phyloP scores from a whole-genome alignment of 2,329 filamentous ascomycete genomes.

The Venturia asperata region DNA sequence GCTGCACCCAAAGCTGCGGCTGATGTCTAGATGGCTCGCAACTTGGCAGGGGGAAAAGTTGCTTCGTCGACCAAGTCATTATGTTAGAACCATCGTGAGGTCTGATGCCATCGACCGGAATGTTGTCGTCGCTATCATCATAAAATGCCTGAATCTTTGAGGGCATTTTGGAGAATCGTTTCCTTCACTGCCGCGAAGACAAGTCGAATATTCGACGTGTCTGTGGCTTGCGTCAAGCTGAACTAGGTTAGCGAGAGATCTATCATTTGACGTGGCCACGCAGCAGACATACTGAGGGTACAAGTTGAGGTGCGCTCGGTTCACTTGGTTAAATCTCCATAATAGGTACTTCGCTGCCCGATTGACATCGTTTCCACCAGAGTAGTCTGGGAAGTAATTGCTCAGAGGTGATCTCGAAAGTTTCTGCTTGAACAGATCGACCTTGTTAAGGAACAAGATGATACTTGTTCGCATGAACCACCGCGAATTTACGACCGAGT shows the following conservation, averaged over 20 bases:
- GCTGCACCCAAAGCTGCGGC: neutral
- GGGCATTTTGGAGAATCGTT: conserved; percentile 94
- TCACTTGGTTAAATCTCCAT: conserved; percentile 98
- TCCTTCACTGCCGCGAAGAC: conserved; percentile 98
- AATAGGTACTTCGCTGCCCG: conserved; percentile 95
- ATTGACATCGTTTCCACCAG: conserved; percentile 94
- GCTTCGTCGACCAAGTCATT: neutral
- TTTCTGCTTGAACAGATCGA: conserved; percentile 96
- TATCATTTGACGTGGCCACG: conserved; percentile 87
- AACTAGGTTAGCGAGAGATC: conserved; percentile 2
- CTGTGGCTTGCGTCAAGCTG: conserved; percentile 95
- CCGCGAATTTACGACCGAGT: conserved; percentile 95
- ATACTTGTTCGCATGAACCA: conserved; percentile 99
- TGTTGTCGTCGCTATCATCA: conserved; percentile 23
- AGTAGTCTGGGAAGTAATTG: conserved; percentile 97
- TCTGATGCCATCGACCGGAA: neutral
- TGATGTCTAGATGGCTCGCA: neutral
- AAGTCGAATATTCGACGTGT: conserved; percentile 95
- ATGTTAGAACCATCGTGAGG: neutral
- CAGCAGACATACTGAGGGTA: conserved; percentile 84
- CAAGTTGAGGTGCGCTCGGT: conserved; percentile 87
- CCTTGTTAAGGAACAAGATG: conserved; percentile 97
- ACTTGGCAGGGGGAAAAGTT: neutral
- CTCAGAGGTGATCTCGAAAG: conserved; percentile 79
- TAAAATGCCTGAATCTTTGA: conserved; percentile 96